Conservation (phyloP, 2,329 filamentous ascomycete genomes). For the Davidsoniella virescens region DNA sequence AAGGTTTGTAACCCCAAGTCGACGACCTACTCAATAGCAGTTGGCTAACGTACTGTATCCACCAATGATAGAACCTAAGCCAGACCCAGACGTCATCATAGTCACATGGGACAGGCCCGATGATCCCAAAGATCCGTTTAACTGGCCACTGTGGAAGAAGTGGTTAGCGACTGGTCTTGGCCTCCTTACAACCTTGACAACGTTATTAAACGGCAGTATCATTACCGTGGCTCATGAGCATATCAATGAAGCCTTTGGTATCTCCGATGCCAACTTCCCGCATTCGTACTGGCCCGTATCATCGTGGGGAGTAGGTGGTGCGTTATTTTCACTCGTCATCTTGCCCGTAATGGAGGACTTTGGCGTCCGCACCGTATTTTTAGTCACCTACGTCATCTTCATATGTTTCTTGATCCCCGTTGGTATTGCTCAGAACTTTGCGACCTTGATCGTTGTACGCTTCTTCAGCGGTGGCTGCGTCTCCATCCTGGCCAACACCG, state of each 20-base stretch:
- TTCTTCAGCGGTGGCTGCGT: slow-evolving; percentile 19
- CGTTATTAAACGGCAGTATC: slow-evolving; percentile 11
- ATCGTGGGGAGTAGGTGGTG: slow-evolving; percentile 22
- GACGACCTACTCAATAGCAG: not conserved
- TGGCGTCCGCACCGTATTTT: slow-evolving; percentile 18
- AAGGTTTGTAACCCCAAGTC: not conserved
- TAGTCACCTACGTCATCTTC: slow-evolving; percentile 17
- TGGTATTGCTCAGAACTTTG: slow-evolving; percentile 10
- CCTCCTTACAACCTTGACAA: slow-evolving; percentile 20
- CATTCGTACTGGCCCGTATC: slow-evolving; percentile 12
- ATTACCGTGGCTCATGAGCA: slow-evolving; percentile 13
- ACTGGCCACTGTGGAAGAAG: slow-evolving; percentile 42
- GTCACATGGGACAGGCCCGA: slow-evolving; percentile 45
- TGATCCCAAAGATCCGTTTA: slow-evolving; percentile 48
- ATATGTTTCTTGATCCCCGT: slow-evolving; percentile 12
- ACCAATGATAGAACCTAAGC: slow-evolving; percentile 1
- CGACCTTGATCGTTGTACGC: slow-evolving; percentile 14
- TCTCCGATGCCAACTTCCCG: slow-evolving; percentile 12
- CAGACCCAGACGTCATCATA: slow-evolving; percentile 11
- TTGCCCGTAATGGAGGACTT: slow-evolving; percentile 26
- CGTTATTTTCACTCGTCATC: slow-evolving; percentile 23
- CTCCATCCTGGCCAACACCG: slow-evolving; percentile 17
- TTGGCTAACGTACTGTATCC: not conserved
- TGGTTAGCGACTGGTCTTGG: slow-evolving; percentile 20
- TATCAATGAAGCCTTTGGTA: slow-evolving; percentile 15